Evolutionary conservation across 495 filamentous ascomycete genomes (phyloP).

Genomic region (Beverwykella pulmonaria): DNA sequence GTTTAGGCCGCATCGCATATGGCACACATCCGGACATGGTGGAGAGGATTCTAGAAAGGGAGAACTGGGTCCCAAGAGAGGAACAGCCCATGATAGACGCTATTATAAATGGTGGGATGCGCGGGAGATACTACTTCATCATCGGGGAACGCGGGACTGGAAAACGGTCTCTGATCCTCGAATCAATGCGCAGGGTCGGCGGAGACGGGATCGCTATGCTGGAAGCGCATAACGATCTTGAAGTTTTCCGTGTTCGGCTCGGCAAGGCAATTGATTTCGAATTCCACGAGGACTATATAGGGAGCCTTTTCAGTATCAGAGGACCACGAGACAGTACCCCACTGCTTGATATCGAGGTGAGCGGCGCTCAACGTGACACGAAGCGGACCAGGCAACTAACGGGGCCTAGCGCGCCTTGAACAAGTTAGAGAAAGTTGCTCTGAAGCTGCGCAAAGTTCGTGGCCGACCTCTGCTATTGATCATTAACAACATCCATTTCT

Average conservation of each 20-base stretch:
- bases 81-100: conserved; percentile 30
- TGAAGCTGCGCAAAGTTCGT: conserved; percentile 13
- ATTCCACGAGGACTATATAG: conserved; percentile 34
- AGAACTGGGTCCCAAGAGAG: conserved; percentile 20
- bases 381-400: too few relatives aligned
- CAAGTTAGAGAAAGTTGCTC: conserved; percentile 30
- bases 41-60: conserved; percentile 2
- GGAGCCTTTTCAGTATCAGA: conserved; percentile 24
- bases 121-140: conserved; percentile 23
- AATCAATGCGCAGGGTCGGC: conserved; percentile 21
- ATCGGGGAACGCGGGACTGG: conserved; percentile 31
- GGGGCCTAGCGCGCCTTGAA: conserved; percentile 14
- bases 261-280: conserved; percentile 31
- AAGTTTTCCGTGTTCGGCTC: conserved; percentile 29
- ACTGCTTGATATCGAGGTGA: conserved; percentile 27
- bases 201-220: conserved; percentile 32
- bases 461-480: conserved; percentile 19
- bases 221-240: conserved; percentile 27
- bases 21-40: conserved; percentile 2
- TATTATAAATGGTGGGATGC: conserved; percentile 20
- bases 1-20: conserved; percentile 17
- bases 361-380: too few relatives aligned
- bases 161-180: conserved; percentile 21
- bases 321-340: conserved; percentile 26
- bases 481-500: conserved; percentile 30